Conservation (phyloP, 495 filamentous ascomycete species). For the Hyaloscypha finlandica region DNA sequence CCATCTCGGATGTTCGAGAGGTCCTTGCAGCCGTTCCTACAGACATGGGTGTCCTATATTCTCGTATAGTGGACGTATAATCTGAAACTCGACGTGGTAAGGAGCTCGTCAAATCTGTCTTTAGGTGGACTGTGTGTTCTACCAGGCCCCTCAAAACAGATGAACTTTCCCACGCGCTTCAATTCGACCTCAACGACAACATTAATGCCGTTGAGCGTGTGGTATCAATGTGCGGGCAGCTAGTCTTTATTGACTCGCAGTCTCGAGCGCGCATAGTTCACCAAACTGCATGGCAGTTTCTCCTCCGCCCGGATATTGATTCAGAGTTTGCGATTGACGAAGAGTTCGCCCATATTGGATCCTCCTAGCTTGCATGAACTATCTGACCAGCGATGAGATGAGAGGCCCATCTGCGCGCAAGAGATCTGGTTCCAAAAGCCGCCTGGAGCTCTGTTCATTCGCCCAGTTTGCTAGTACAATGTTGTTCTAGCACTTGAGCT, state of each 20-base stretch:
- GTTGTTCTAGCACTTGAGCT: too few species aligned
- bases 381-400: too few species aligned
- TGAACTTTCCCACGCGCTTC: slow-evolving; percentile 22
- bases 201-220: slow-evolving; percentile 12
- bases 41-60: slow-evolving; percentile 25
- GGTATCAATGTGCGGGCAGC: slow-evolving; percentile 38
- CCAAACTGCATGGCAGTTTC: too few species aligned
- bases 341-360: too few species aligned
- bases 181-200: slow-evolving; percentile 18
- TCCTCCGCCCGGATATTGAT: too few species aligned
- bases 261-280: too few species aligned
- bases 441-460: too few species aligned
- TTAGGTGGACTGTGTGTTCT: slow-evolving; percentile 22
- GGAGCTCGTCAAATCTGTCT: slow-evolving; percentile 19
- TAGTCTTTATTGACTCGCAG: slow-evolving; percentile 29
- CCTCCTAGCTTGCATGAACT: too few species aligned
- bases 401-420: too few species aligned
- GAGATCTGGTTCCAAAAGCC: too few species aligned
- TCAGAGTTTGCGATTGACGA: too few species aligned
- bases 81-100: background rate
- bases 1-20: background rate
- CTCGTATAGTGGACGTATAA: background rate
- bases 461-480: too few species aligned
- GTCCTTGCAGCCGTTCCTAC: slow-evolving; percentile 23
- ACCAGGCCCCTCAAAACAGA: slow-evolving; percentile 12